phyloP scores from a whole-genome alignment of 441 rosid genomes.

The Isatis lusitanica region DNA sequence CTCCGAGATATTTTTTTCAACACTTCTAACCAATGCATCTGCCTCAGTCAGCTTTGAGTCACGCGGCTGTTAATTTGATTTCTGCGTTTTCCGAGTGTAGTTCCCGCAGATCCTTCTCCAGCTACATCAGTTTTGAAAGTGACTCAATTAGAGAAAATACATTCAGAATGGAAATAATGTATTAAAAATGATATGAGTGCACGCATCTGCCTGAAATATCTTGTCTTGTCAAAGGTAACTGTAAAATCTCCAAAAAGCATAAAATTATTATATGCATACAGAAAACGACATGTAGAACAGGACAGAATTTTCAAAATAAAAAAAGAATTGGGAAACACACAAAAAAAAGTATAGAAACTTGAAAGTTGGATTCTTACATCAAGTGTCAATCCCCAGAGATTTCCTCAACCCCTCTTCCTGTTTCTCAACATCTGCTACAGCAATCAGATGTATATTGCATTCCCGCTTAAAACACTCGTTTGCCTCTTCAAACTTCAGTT shows the following conservation, averaged over 20 bases:
- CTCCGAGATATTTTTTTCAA: constrained; percentile 84
- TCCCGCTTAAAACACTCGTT: constrained; percentile 69
- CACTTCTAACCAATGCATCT: constrained; percentile 67
- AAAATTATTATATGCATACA: background rate
- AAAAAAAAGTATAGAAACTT: background rate
- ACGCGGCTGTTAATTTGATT: constrained; percentile 69
- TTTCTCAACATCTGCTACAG: constrained; percentile 73
- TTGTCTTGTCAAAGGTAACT: background rate
- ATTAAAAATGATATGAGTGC: background rate
- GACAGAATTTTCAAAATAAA: background rate
- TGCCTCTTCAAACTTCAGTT: constrained; percentile 50
- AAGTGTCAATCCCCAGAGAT: constrained; percentile 81
- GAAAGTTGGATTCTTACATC: constrained; percentile 60
- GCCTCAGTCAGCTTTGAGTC: constrained; percentile 92
- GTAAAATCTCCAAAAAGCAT: background rate
- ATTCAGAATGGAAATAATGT: background rate
- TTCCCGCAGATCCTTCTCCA: constrained; percentile 83
- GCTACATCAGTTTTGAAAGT: constrained; percentile 42
- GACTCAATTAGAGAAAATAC: background rate
- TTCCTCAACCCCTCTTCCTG: constrained; percentile 80
- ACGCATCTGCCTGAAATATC: background rate
- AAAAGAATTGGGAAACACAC: background rate
- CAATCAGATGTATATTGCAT: constrained; percentile 68
- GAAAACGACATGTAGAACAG: background rate
- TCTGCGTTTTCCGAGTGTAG: constrained; percentile 88